Evolutionary conservation across 2,329 filamentous ascomycete genomes (phyloP).

Genomic region (Stachybotrys echinatus): DNA sequence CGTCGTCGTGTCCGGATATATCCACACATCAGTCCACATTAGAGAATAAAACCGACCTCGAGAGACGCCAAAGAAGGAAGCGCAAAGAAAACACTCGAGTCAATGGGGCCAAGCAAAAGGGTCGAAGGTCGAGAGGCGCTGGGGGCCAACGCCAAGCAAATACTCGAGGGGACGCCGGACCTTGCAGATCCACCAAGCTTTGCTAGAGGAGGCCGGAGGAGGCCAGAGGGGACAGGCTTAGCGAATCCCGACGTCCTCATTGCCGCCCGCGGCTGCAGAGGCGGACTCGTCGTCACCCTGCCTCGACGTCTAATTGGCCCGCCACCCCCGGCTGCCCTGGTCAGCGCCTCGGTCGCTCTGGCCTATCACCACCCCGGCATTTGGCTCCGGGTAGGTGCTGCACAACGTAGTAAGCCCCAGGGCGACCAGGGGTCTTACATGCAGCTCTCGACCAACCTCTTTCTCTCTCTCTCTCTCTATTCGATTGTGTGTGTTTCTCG

Average conservation of each 20-base stretch:
- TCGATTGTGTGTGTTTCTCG: background rate
- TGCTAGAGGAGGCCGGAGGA: background rate
- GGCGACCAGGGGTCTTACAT: background rate
- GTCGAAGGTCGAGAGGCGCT: too few relatives aligned
- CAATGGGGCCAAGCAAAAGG: too few relatives aligned
- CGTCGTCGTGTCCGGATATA: too few relatives aligned
- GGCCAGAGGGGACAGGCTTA: conserved; percentile 8
- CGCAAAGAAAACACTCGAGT: too few relatives aligned
- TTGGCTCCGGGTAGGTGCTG: background rate
- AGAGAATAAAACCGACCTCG: too few relatives aligned
- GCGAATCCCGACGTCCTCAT: conserved; percentile 27
- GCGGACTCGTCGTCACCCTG: conserved; percentile 33
- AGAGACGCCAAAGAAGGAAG: too few relatives aligned
- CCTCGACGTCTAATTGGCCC: conserved; percentile 30
- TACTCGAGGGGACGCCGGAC: too few relatives aligned
- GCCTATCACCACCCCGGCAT: conserved; percentile 15
- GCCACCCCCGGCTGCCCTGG: conserved; percentile 13
- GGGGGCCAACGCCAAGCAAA: too few relatives aligned
- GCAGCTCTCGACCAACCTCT: background rate
- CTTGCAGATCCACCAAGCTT: too few relatives aligned
- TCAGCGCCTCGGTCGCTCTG: conserved; percentile 9
- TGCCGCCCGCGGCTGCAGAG: conserved; percentile 40
- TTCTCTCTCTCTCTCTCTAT: background rate
- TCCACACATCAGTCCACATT: too few relatives aligned
- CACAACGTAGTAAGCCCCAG: background rate